Base-by-base conservation (phyloP, 306 rosid species). In the Gastrolobium bilobum region DNA sequence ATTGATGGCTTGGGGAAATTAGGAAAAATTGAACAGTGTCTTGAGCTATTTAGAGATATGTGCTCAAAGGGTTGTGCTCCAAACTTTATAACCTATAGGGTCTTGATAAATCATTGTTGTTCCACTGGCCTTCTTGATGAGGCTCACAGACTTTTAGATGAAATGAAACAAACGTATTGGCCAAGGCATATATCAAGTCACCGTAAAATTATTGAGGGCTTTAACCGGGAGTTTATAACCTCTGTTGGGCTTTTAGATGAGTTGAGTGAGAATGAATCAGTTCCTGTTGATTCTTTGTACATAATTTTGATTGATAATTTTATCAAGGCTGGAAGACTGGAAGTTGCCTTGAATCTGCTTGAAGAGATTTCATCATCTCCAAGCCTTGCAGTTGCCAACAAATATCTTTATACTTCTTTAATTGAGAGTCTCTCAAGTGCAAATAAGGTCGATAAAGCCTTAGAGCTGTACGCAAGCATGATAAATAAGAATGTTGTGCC, bases 81-180 rank as follows among this genome's bases (percentile, higher is more conserved):
- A 9, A 93, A 93, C 87, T 91, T 88, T 61, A 79, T 93, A 78
- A 93, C 98, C 59, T 93, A 91, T 50, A 89, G 86, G 47, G 94
- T 93, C 86, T 67, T 93, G 94, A 89, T 93, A 78, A 93, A 81
- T 78, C 98, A 91, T 46, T 91, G 92, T 71, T 93, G 97, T 81
- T 82, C 94, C 13, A 9, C 63, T 61, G 97, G 98, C 77, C 83
- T 61, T 76, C 80, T 91, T 83, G 98, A 93, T 34, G 87, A 93
- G 83, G 98, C 97, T 71, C 83, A 80, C 87, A 84, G 61, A 75
- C 91, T 93, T 72, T 83, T 93, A 81, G 91, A 85, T 81, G 98
- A 91, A 88, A 93, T 91, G 97, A 93, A 89, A 75, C 97, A 88
- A 37, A 93, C 90, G 0, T 89, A 89, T 71, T 93, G 97, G 98